phyloP scores from a whole-genome alignment of 257 asterid genomes.

The Solanum appendiculatum region DNA sequence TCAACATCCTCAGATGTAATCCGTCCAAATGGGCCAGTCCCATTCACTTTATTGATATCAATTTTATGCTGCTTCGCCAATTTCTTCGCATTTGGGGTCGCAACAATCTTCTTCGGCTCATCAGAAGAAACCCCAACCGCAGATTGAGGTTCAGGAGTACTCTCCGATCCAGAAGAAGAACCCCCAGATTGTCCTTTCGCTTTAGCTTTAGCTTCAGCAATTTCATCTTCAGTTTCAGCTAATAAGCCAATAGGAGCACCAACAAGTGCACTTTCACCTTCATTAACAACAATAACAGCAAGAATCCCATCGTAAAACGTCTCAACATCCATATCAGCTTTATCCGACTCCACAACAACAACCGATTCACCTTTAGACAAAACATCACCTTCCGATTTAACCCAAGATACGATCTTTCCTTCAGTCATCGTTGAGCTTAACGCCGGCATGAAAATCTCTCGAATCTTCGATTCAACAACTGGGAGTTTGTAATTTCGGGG shows the following conservation, averaged over 20 bases:
- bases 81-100: conserved; percentile 84
- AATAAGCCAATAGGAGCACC: conserved; percentile 59
- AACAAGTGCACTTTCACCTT: conserved; percentile 66
- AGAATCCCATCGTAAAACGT: conserved; percentile 65
- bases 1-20: conserved; percentile 84
- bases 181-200: conserved; percentile 29
- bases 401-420: conserved; percentile 82
- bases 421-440: conserved; percentile 94
- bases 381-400: conserved; percentile 74
- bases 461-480: conserved; percentile 50
- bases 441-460: conserved; percentile 94
- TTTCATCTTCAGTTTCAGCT: conserved; percentile 58
- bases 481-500: conserved; percentile 11
- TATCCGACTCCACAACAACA: conserved; percentile 81
- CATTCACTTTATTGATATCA: conserved; percentile 51
- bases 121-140: conserved; percentile 7
- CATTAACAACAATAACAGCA: conserved; percentile 68
- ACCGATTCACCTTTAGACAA: conserved; percentile 74
- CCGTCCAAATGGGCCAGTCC: conserved; percentile 87
- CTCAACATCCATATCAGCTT: conserved; percentile 84
- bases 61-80: conserved; percentile 75
- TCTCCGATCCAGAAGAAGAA: background rate
- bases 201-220: conserved; percentile 56
- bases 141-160: conserved; percentile 13
- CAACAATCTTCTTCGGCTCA: conserved; percentile 44